Percentiles rank a stretch among this genome's conserved stretches.
phyloP scores from a whole-genome alignment of 2,329 filamentous ascomycete genomes.

The Fusarium coicis region DNA sequence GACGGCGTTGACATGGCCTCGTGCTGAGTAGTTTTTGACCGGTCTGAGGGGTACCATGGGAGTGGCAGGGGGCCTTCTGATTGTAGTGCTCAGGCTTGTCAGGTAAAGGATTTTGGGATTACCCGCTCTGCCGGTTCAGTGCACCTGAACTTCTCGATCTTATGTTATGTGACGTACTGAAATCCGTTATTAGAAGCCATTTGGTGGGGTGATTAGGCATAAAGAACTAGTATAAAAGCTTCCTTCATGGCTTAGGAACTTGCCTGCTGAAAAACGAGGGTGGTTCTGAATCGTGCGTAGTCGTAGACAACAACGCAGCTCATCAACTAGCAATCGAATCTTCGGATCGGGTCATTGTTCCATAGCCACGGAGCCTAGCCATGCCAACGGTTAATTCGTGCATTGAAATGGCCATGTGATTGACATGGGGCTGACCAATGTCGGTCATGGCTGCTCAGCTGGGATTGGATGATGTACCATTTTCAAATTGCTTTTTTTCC shows the following conservation, averaged over 20 bases:
- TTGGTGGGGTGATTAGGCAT: background rate
- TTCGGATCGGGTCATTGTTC: slow-evolving; percentile 33
- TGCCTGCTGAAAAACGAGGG: slow-evolving; percentile 21
- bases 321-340: slow-evolving; percentile 32
- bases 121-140: slow-evolving; percentile 40
- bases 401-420: slow-evolving; percentile 43
- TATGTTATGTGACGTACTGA: slow-evolving; percentile 4
- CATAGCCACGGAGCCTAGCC: slow-evolving; percentile 40
- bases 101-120: slow-evolving; percentile 35
- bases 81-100: slow-evolving; percentile 34
- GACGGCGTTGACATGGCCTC: slow-evolving; percentile 49
- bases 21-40: slow-evolving; percentile 56
- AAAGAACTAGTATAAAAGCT: slow-evolving; percentile 6
- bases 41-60: slow-evolving; percentile 55
- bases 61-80: slow-evolving; percentile 45
- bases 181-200: slow-evolving; percentile 20
- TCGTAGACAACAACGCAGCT: slow-evolving; percentile 20
- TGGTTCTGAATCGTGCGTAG: slow-evolving; percentile 38
- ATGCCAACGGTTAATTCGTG: slow-evolving; percentile 33
- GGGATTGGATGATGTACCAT: slow-evolving; percentile 38
- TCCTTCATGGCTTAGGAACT: slow-evolving; percentile 21
- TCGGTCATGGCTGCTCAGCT: slow-evolving; percentile 35
- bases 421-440: slow-evolving; percentile 41
- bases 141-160: slow-evolving; percentile 42
- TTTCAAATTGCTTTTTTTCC: slow-evolving; percentile 40